Conservation (phyloP, 257 asterid species). For the Cynanchum wilfordii region DNA sequence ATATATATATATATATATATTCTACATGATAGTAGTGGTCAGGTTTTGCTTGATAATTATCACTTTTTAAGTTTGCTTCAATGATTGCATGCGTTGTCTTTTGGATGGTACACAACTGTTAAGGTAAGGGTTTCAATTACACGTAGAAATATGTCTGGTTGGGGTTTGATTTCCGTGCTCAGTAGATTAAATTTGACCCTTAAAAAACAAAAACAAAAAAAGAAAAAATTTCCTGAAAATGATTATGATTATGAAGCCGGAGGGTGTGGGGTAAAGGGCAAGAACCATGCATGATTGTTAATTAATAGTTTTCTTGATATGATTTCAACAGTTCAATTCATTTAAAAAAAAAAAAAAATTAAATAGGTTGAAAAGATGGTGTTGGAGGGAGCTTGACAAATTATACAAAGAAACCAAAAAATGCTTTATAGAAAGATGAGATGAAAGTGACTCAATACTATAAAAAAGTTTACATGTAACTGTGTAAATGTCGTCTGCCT, state of each 20-base stretch:
- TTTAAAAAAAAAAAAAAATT: not conserved
- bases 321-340: not conserved
- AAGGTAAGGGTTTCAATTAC: not conserved
- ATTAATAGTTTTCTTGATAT: not conserved
- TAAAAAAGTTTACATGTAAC: not conserved
- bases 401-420: not conserved
- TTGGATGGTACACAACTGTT: not conserved
- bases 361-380: slow-evolving; percentile 7
- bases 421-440: not conserved
- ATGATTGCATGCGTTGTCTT: slow-evolving; percentile 4
- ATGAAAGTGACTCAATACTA: slow-evolving; percentile 4
- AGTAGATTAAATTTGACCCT: not conserved
- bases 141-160: not conserved
- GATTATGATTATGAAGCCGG: not conserved
- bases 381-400: not conserved
- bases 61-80: not conserved
- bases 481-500: not conserved
- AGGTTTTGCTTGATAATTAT: not conserved
- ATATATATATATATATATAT: not conserved
- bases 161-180: not conserved
- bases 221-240: not conserved
- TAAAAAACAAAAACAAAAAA: too few relatives aligned
- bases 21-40: not conserved
- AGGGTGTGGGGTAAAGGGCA: not conserved
- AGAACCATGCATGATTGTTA: not conserved